Conservation (phyloP, 495 filamentous ascomycete genomes). For the Aspergillus ostianus region DNA sequence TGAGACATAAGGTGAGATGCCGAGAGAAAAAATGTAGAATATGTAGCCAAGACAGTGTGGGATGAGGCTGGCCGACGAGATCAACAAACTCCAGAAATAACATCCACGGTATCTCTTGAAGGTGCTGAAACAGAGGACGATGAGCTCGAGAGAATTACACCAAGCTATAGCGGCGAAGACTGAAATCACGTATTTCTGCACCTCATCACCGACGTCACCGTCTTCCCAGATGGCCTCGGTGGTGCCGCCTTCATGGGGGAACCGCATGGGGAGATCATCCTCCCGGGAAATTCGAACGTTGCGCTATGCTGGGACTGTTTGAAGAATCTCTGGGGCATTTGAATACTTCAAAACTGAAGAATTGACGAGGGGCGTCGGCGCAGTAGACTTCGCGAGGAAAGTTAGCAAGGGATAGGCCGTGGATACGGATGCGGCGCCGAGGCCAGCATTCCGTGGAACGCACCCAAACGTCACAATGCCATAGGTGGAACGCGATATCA, state of each 20-base stretch:
- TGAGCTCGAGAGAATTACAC: constrained; percentile 50
- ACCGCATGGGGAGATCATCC: not conserved
- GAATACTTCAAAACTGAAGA: not conserved
- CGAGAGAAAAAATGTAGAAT: constrained; percentile 40
- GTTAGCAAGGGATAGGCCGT: not conserved
- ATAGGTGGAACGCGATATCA: not conserved
- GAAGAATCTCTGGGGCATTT: not conserved
- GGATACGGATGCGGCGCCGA: not conserved
- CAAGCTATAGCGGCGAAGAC: constrained; percentile 42
- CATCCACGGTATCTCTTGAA: constrained; percentile 46
- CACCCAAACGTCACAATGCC: not conserved
- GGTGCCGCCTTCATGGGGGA: not conserved
- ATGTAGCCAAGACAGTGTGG: constrained; percentile 44
- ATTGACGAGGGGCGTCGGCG: not conserved
- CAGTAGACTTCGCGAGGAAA: not conserved
- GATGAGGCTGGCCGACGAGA: constrained; percentile 37
- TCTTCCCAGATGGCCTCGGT: not conserved
- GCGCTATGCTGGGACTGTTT: not conserved
- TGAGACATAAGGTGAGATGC: constrained; percentile 31
- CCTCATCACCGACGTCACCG: not conserved
- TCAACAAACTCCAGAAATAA: constrained; percentile 53
- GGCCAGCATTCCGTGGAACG: not conserved
- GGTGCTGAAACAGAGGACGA: constrained; percentile 44
- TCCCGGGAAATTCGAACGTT: not conserved
- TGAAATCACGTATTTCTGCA: constrained; percentile 25